phyloP scores from a whole-genome alignment of 176 grass and related monocot species.

The Themeda triandra region DNA sequence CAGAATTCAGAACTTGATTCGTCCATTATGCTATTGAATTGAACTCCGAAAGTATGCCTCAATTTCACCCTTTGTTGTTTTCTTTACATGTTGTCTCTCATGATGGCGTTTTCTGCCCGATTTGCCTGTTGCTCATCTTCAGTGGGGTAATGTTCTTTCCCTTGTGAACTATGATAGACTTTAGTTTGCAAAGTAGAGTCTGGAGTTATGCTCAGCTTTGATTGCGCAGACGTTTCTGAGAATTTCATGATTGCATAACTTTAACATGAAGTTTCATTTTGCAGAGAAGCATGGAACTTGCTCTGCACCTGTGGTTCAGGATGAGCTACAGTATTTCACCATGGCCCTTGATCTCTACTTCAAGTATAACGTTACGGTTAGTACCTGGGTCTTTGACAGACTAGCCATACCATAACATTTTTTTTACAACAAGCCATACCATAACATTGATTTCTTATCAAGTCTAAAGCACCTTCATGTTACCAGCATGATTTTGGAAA shows the following conservation, averaged over 20 bases:
- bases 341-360: constrained; percentile 42
- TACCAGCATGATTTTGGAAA: neutral
- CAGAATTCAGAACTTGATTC: neutral
- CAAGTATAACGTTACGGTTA: constrained; percentile 49
- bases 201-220: neutral
- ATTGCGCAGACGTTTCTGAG: neutral
- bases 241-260: neutral
- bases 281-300: constrained; percentile 60
- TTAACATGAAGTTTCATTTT: neutral
- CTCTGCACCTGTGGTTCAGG: constrained; percentile 42
- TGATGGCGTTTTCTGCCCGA: neutral
- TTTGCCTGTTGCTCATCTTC: neutral
- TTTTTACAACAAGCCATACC: no score
- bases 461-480: neutral
- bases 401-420: neutral
- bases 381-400: neutral
- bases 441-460: neutral
- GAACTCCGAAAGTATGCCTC: neutral
- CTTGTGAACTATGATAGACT: neutral
- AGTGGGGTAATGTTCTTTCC: constrained; percentile 50
- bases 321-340: constrained; percentile 43
- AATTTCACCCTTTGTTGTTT: neutral
- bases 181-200: neutral
- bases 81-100: neutral
- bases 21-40: neutral